These are phyloP conservation scores for Trichophyton verrucosum DNA, from an alignment of 2,329 filamentous ascomycete genomes.

Conservation along the genomic window DNA sequence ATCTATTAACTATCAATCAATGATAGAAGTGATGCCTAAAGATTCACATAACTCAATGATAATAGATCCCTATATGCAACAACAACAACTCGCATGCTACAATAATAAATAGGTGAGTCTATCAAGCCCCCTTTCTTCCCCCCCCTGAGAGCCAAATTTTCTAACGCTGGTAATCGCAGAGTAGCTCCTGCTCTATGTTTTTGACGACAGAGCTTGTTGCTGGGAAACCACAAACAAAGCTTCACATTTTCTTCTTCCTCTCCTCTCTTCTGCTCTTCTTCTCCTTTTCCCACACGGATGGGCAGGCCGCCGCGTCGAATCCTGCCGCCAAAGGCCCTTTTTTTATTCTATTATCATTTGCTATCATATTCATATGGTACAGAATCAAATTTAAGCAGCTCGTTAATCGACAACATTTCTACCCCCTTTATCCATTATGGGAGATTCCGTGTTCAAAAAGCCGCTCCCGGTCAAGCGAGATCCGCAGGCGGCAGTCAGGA, in stretches of 20 bases:
- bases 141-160: neutral
- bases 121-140: neutral
- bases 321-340: too few species aligned
- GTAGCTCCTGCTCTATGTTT: neutral
- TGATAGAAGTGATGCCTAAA: too few species aligned
- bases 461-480: neutral
- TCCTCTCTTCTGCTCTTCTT: neutral
- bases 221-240: neutral
- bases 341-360: neutral
- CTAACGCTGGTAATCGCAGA: too few species aligned
- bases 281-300: too few species aligned
- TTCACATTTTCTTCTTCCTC: neutral
- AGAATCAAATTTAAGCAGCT: neutral
- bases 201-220: neutral
- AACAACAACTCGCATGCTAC: too few species aligned
- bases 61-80: too few species aligned
- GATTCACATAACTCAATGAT: too few species aligned
- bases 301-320: neutral
- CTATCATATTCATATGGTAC: neutral
- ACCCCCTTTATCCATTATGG: neutral
- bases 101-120: neutral
- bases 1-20: too few species aligned
- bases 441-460: neutral
- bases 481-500: neutral
- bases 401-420: neutral